Evolutionary conservation across 208 protist species (phyloP).

Genomic region (Trypanosoma brucei): DNA sequence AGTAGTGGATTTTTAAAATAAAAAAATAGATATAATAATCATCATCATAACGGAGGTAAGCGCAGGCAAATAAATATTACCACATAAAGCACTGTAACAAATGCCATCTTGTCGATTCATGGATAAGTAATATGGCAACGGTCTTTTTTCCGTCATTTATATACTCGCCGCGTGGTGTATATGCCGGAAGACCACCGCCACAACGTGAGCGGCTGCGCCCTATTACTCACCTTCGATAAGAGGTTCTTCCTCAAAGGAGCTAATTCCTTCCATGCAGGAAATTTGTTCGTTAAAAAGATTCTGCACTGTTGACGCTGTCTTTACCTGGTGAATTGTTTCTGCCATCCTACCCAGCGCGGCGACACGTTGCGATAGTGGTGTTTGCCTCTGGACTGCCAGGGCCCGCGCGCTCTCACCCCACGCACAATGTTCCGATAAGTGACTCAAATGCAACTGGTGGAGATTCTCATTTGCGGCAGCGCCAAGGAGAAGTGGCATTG

Average conservation of each 20-base stretch:
- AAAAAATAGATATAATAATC: too few relatives aligned
- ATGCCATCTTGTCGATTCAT: too few relatives aligned
- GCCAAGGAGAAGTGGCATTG: conserved; percentile 80
- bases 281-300: conserved; percentile 79
- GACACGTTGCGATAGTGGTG: conserved; percentile 77
- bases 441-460: conserved; percentile 54
- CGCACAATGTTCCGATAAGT: conserved; percentile 78
- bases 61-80: too few relatives aligned
- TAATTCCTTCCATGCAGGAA: conserved; percentile 72
- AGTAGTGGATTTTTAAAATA: too few relatives aligned
- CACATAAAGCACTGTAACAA: too few relatives aligned
- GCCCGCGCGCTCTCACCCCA: conserved; percentile 77
- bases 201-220: not conserved
- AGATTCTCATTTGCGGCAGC: conserved; percentile 53
- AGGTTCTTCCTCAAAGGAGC: conserved; percentile 76
- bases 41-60: too few relatives aligned
- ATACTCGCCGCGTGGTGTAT: too few relatives aligned
- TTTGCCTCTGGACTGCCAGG: conserved; percentile 78
- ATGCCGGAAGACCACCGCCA: not conserved
- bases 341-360: conserved; percentile 85
- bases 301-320: conserved; percentile 51
- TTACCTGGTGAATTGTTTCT: conserved; percentile 75
- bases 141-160: too few relatives aligned
- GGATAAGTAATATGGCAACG: too few relatives aligned
- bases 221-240: conserved; percentile 53